Percentiles rank a stretch among this genome's conserved stretches.
These are phyloP conservation scores for Phoenix dactylifera DNA, from an alignment of 176 grass and related monocot species.

Conservation along the genomic window DNA sequence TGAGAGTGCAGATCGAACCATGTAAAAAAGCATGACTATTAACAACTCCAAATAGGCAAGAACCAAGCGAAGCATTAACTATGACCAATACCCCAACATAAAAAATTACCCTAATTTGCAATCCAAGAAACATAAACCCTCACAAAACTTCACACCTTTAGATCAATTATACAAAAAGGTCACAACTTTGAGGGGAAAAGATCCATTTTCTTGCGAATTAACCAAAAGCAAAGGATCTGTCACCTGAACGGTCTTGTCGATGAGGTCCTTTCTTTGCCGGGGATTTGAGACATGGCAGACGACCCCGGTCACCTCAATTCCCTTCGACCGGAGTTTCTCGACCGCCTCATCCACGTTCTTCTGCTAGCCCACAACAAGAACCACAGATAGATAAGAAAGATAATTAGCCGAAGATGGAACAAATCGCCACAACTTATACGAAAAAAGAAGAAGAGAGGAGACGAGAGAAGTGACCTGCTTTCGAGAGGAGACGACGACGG, in stretches of 20 bases:
- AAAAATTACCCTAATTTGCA: background rate
- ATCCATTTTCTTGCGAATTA: background rate
- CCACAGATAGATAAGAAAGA: background rate
- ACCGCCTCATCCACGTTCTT: conserved; percentile 86
- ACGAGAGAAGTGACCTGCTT: conserved; percentile 46
- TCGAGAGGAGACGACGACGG: conserved; percentile 88
- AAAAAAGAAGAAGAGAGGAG: background rate
- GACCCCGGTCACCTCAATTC: conserved; percentile 49
- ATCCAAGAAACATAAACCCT: background rate
- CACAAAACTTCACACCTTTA: too few relatives aligned
- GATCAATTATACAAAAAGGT: too few relatives aligned
- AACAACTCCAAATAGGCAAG: too few relatives aligned
- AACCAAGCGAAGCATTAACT: too few relatives aligned
- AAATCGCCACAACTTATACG: background rate
- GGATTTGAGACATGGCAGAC: conserved; percentile 85
- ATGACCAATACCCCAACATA: too few relatives aligned
- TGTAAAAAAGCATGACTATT: too few relatives aligned
- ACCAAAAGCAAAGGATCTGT: background rate
- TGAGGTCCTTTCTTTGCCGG: conserved; percentile 63
- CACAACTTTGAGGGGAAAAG: too few relatives aligned
- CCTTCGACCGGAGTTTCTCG: conserved; percentile 50
- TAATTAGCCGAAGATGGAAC: background rate
- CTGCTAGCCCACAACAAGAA: conserved; percentile 25
- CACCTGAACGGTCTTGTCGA: conserved; percentile 68
- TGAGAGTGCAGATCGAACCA: too few relatives aligned